phyloP scores from a whole-genome alignment of 2,329 filamentous ascomycete species.

The Cytospora mali region DNA sequence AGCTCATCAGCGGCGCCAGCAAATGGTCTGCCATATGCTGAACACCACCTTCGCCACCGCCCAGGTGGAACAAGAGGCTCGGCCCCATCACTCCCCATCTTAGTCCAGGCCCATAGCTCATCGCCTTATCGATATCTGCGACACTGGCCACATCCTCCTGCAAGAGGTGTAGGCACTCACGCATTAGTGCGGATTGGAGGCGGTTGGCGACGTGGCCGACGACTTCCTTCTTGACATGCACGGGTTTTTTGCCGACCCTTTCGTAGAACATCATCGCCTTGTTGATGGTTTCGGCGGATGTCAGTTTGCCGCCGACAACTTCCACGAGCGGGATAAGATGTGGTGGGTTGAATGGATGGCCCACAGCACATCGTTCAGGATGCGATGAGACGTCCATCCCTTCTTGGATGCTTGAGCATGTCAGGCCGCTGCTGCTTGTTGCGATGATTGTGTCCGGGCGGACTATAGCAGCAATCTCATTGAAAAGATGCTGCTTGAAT shows the following conservation, averaged over 20 bases:
- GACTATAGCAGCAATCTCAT: constrained; percentile 37
- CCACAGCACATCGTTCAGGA: constrained; percentile 43
- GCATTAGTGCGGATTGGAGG: constrained; percentile 44
- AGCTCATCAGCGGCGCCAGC: constrained; percentile 30
- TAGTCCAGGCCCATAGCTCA: constrained; percentile 30
- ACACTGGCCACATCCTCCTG: constrained; percentile 28
- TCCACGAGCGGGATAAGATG: constrained; percentile 52
- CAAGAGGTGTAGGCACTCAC: constrained; percentile 35
- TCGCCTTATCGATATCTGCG: constrained; percentile 29
- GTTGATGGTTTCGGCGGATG: constrained; percentile 32
- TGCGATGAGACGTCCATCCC: constrained; percentile 30
- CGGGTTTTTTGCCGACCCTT: constrained; percentile 43
- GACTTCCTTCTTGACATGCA: constrained; percentile 44
- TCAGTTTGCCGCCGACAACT: constrained; percentile 43
- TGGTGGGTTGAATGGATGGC: constrained; percentile 52
- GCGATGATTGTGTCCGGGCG: constrained; percentile 42
- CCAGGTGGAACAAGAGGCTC: constrained; percentile 29
- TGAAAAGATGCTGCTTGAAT: constrained; percentile 43
- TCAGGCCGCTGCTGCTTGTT: constrained; percentile 43
- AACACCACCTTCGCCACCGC: constrained; percentile 30
- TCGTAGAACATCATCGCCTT: constrained; percentile 43
- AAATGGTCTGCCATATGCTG: constrained; percentile 31
- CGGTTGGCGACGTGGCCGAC: constrained; percentile 49
- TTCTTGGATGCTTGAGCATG: constrained; percentile 36
- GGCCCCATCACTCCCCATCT: constrained; percentile 32